A percentile compares a stretch with the other conserved stretches of the same genome.
Evolutionary conservation across 1,139 yeast genomes (phyloP).

Genomic region (Pneumocystis jirovecii): DNA sequence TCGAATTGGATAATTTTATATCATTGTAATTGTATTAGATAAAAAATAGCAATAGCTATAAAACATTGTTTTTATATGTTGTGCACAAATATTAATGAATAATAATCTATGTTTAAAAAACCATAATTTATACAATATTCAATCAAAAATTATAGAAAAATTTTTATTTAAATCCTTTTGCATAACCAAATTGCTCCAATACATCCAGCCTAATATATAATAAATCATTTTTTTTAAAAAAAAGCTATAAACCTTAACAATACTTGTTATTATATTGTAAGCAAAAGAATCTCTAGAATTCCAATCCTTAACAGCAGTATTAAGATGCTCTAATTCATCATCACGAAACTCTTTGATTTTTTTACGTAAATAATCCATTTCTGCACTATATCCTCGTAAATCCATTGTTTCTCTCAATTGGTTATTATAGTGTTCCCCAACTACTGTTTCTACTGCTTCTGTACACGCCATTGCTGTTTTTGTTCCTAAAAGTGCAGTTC

Average conservation of each 20-base stretch:
- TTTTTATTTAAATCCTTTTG: conserved; percentile 6
- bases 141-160: not conserved
- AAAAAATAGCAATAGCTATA: not conserved
- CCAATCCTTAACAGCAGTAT: conserved; percentile 68
- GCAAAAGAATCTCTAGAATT: conserved; percentile 93
- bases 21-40: not conserved
- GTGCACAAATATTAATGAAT: not conserved
- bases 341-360: conserved; percentile 71
- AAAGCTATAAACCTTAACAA: conserved; percentile 39
- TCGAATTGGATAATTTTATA: not conserved
- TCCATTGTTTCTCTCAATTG: conserved; percentile 65
- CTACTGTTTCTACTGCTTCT: conserved; percentile 96
- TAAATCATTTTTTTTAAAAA: not conserved
- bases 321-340: conserved; percentile 87
- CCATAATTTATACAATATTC: not conserved
- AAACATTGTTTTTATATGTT: not conserved
- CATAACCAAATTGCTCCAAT: conserved; percentile 12
- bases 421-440: conserved; percentile 87
- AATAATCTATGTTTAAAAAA: not conserved
- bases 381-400: conserved; percentile 41
- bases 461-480: conserved; percentile 99
- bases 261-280: conserved; percentile 72
- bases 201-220: conserved; percentile 34
- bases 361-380: conserved; percentile 42
- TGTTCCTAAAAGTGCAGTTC: conserved; percentile 73